These are phyloP conservation scores for Phytophthora tubulina DNA, from an alignment of 352 stramenopile genomes.

Conservation along the genomic window DNA sequence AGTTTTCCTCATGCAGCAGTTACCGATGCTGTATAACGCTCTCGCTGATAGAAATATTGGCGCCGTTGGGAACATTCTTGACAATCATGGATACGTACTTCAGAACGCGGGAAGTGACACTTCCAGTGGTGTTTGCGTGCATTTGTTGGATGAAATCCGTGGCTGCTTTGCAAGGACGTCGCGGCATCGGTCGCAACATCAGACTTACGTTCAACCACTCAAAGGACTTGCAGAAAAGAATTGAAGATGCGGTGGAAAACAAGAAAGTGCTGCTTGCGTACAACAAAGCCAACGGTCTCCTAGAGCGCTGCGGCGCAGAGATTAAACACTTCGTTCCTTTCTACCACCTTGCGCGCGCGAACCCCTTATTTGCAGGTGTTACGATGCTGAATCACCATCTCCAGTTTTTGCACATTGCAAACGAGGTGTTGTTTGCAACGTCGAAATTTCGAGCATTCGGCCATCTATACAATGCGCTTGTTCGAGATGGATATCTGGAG, in stretches of 20 bases:
- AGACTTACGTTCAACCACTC: slow-evolving; percentile 39
- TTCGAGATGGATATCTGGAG: slow-evolving; percentile 30
- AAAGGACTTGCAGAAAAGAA: slow-evolving; percentile 24
- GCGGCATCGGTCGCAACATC: slow-evolving; percentile 26
- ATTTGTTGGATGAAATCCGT: slow-evolving; percentile 49
- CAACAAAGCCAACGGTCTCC: slow-evolving; percentile 15
- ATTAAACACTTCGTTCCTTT: slow-evolving; percentile 8
- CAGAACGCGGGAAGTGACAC: slow-evolving; percentile 20
- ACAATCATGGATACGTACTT: slow-evolving; percentile 15
- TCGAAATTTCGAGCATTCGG: slow-evolving; percentile 38
- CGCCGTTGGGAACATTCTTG: slow-evolving; percentile 16
- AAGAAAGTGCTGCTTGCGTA: slow-evolving; percentile 24
- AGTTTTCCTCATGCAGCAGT: slow-evolving; percentile 30
- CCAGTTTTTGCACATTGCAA: slow-evolving; percentile 32
- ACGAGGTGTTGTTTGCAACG: slow-evolving; percentile 35
- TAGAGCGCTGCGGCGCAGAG: slow-evolving; percentile 14
- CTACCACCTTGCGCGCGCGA: slow-evolving; percentile 25
- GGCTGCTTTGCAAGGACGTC: slow-evolving; percentile 37
- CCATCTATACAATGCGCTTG: slow-evolving; percentile 46
- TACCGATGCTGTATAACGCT: slow-evolving; percentile 35
- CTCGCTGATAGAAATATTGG: slow-evolving; percentile 22
- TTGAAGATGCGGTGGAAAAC: slow-evolving; percentile 28
- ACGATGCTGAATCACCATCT: slow-evolving; percentile 43
- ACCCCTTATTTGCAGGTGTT: slow-evolving; percentile 41
- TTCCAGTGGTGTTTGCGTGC: slow-evolving; percentile 41